These are phyloP conservation scores for Vanrija pseudolonga DNA, from an alignment of 1,284 basidiomycete species.

Conservation along the genomic window DNA sequence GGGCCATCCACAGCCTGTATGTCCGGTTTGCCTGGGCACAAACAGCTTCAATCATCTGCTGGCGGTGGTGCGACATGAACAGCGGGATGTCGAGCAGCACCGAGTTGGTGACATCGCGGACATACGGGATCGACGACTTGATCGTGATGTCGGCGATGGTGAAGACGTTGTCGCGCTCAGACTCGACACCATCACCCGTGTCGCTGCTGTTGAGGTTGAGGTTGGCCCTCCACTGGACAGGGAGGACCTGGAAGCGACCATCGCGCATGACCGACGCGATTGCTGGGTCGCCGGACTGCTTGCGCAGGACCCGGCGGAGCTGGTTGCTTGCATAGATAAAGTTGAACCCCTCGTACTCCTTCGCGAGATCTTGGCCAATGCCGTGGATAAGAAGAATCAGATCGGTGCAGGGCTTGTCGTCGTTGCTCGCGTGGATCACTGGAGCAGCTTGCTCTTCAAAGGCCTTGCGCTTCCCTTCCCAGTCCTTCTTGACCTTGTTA, in stretches of 20 bases:
- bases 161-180: slow-evolving; percentile 53
- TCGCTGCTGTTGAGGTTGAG: slow-evolving; percentile 49
- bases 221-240: slow-evolving; percentile 56
- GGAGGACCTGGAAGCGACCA: slow-evolving; percentile 53
- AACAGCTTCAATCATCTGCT: slow-evolving; percentile 55
- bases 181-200: slow-evolving; percentile 49
- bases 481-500: slow-evolving; percentile 6
- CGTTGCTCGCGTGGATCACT: slow-evolving; percentile 39
- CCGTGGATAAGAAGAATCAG: slow-evolving; percentile 54
- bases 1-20: slow-evolving; percentile 56
- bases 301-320: slow-evolving; percentile 50
- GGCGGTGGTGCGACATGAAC: slow-evolving; percentile 53
- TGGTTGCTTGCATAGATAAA: slow-evolving; percentile 55
- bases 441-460: slow-evolving; percentile 46
- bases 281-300: slow-evolving; percentile 50
- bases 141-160: slow-evolving; percentile 54
- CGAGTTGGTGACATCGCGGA: slow-evolving; percentile 53
- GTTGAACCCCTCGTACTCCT: slow-evolving; percentile 53
- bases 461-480: slow-evolving; percentile 15
- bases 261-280: slow-evolving; percentile 51
- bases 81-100: slow-evolving; percentile 54
- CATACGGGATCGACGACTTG: slow-evolving; percentile 52
- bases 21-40: slow-evolving; percentile 50
- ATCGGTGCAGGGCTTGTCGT: slow-evolving; percentile 50
- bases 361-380: slow-evolving; percentile 53